Percentiles rank a stretch among this genome's conserved stretches.
These are phyloP conservation scores for Gossypium trilobum DNA, from an alignment of 441 rosid genomes.

Conservation along the genomic window DNA sequence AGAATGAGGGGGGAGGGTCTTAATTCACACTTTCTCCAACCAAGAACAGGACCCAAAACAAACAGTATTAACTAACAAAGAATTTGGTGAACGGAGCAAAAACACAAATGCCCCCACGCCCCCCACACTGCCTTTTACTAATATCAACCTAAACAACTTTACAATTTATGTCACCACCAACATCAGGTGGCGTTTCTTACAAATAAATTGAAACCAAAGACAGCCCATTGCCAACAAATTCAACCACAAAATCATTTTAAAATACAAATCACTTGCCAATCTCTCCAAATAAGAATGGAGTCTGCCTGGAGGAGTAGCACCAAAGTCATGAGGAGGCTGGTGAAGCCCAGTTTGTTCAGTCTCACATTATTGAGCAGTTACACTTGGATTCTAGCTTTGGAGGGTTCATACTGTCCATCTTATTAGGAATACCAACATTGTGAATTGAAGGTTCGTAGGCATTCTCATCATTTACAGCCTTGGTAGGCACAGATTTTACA, in stretches of 20 bases:
- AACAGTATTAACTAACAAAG: conserved; percentile 26
- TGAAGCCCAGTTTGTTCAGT: not conserved
- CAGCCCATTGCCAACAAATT: conserved; percentile 31
- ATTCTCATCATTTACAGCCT: conserved; percentile 72
- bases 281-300: not conserved
- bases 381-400: conserved; percentile 90
- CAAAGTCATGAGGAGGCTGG: conserved; percentile 12
- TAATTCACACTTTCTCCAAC: conserved; percentile 10
- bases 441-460: conserved; percentile 40
- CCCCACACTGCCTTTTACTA: conserved; percentile 29
- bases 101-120: conserved; percentile 28
- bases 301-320: conserved; percentile 4
- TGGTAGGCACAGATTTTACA: conserved; percentile 26
- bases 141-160: conserved; percentile 37
- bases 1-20: conserved; percentile 7
- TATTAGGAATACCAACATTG: conserved; percentile 53
- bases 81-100: conserved; percentile 31
- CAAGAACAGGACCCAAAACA: conserved; percentile 9
- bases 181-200: conserved; percentile 29
- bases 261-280: conserved; percentile 26
- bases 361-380: conserved; percentile 92
- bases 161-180: conserved; percentile 50
- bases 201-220: conserved; percentile 33
- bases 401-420: conserved; percentile 57
- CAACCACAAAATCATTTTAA: conserved; percentile 25